phyloP scores from a whole-genome alignment of 345 rosid species.

The Melastoma malabathricum region DNA sequence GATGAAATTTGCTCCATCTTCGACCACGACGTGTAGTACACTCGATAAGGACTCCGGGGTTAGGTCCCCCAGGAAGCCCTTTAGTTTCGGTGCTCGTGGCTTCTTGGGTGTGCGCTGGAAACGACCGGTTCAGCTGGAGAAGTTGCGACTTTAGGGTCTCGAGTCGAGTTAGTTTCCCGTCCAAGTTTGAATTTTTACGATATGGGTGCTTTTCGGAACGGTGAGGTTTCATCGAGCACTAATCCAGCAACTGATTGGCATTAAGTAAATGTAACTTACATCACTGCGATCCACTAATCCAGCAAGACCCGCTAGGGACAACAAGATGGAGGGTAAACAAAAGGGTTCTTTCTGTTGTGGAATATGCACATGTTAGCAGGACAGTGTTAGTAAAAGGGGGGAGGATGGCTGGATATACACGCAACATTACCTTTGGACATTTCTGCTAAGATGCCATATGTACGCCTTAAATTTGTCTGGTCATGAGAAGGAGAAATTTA shows the following conservation, averaged over 20 bases:
- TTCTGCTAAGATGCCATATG: too few species aligned
- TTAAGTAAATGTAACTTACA: too few species aligned
- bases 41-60: constrained; percentile 37
- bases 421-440: too few species aligned
- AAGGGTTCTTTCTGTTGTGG: constrained; percentile 66
- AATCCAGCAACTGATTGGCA: too few species aligned
- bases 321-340: constrained; percentile 90
- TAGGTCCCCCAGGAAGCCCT: constrained; percentile 15
- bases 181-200: constrained; percentile 14
- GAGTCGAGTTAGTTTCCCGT: constrained; percentile 19
- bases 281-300: too few species aligned
- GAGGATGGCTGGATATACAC: too few species aligned
- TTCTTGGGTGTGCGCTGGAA: constrained; percentile 25
- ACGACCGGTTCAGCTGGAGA: constrained; percentile 9
- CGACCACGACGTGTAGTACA: constrained; percentile 72
- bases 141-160: constrained; percentile 9
- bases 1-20: too few species aligned
- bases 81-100: constrained; percentile 12
- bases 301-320: constrained; percentile 90
- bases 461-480: too few species aligned
- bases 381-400: too few species aligned
- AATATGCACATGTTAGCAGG: constrained; percentile 6
- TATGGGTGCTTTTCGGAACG: constrained; percentile 14
- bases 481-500: too few species aligned
- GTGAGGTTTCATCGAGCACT: constrained; percentile 19